These are phyloP conservation scores for Papiliotrema laurentii DNA, from an alignment of 1,284 basidiomycete species.

Conservation along the genomic window DNA sequence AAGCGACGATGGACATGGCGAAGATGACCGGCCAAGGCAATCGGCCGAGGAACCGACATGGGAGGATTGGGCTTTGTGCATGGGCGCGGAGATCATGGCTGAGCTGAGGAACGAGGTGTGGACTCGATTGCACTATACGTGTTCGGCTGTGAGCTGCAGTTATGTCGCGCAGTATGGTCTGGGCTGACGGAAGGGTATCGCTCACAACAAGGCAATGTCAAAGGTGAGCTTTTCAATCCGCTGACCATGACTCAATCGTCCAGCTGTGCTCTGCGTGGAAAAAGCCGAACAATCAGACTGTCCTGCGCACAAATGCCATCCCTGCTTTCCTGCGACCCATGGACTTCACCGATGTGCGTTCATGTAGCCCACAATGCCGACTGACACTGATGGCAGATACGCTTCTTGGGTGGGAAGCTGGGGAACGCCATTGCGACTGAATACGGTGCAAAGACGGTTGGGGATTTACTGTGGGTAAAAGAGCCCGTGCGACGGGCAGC, in stretches of 20 bases:
- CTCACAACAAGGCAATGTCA: conserved; percentile 87
- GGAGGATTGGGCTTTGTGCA: conserved; percentile 87
- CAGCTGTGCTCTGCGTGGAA: conserved; percentile 82
- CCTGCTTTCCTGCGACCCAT: conserved; percentile 74
- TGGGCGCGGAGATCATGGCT: conserved; percentile 85
- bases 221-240: conserved; percentile 58
- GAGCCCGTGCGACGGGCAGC: background rate
- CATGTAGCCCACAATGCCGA: background rate
- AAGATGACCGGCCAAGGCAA: conserved; percentile 18
- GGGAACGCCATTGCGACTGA: conserved; percentile 81
- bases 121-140: conserved; percentile 79
- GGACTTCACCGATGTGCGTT: conserved; percentile 76
- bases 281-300: conserved; percentile 80
- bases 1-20: conserved; percentile 14
- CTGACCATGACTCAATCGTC: background rate
- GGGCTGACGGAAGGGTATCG: conserved; percentile 65
- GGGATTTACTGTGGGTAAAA: conserved; percentile 68
- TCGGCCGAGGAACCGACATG: conserved; percentile 51
- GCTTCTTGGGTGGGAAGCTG: conserved; percentile 91
- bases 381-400: conserved; percentile 59
- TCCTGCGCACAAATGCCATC: conserved; percentile 75
- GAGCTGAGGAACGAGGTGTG: conserved; percentile 66
- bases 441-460: conserved; percentile 82
- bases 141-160: conserved; percentile 67
- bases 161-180: background rate